Evolutionary conservation across 2,329 filamentous ascomycete genomes (phyloP).

Genomic region (Cladosporium sp.): DNA sequence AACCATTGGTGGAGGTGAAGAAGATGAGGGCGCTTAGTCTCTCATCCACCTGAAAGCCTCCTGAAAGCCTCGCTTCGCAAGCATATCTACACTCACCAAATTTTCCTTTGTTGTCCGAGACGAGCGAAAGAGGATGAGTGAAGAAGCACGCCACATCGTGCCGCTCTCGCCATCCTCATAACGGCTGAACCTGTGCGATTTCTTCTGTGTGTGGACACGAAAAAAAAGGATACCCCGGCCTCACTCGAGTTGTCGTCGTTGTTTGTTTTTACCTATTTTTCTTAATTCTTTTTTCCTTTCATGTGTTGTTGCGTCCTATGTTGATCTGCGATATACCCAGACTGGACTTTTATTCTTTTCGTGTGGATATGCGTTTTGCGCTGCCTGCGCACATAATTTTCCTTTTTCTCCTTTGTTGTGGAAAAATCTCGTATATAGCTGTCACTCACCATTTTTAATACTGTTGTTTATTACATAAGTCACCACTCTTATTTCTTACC

Average conservation of each 20-base stretch:
- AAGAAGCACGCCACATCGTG: background rate
- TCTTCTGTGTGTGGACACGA: background rate
- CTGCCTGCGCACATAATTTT: background rate
- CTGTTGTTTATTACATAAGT: background rate
- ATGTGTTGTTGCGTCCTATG: background rate
- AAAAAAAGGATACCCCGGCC: conserved; percentile 10
- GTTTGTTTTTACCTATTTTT: background rate
- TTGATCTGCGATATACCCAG: conserved; percentile 18
- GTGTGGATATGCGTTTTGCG: background rate
- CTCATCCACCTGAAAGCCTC: background rate
- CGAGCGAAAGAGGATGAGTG: background rate
- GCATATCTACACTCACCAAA: background rate
- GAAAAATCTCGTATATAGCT: conserved; percentile 1
- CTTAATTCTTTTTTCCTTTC: conserved; percentile 1
- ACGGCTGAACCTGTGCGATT: conserved; percentile 7
- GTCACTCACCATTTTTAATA: background rate
- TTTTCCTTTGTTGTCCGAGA: conserved; percentile 12
- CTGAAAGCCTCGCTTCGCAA: background rate
- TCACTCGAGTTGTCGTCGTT: background rate
- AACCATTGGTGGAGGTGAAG: conserved; percentile 4
- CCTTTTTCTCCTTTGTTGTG: conserved; percentile 4
- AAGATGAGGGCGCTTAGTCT: conserved; percentile 9
- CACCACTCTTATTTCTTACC: background rate
- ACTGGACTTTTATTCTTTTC: conserved; percentile 13
- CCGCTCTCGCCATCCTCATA: background rate